These are phyloP conservation scores for Zygosaccharomyces siamensis DNA, from an alignment of 805 yeast species.

Conservation along the genomic window DNA sequence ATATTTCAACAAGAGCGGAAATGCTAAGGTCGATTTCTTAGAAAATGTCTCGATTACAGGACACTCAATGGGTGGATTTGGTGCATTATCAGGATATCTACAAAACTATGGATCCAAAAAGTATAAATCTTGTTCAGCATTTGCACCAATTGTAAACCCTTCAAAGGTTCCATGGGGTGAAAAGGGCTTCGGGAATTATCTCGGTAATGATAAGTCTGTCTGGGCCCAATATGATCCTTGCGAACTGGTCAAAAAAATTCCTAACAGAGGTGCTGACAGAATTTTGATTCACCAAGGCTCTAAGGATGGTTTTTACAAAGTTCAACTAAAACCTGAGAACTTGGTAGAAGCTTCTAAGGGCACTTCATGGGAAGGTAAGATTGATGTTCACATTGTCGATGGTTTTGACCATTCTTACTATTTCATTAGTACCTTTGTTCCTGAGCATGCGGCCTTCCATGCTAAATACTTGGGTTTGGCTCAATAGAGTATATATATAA, in stretches of 20 bases:
- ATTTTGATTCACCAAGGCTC: slow-evolving; percentile 83
- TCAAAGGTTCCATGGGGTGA: slow-evolving; percentile 78
- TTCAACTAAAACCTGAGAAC: slow-evolving; percentile 72
- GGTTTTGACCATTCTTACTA: slow-evolving; percentile 92
- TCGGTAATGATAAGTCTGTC: slow-evolving; percentile 46
- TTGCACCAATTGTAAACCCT: slow-evolving; percentile 88
- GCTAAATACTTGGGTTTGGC: slow-evolving; percentile 53
- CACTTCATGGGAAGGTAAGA: slow-evolving; percentile 53
- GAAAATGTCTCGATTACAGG: slow-evolving; percentile 75
- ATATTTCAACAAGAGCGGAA: slow-evolving; percentile 33
- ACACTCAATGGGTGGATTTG: slow-evolving; percentile 98
- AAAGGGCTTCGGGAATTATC: slow-evolving; percentile 74
- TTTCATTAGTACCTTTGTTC: slow-evolving; percentile 74
- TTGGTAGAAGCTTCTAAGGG: slow-evolving; percentile 54
- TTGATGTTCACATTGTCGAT: slow-evolving; percentile 59
- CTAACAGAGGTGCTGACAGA: slow-evolving; percentile 48
- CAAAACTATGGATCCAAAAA: slow-evolving; percentile 53
- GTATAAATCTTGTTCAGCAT: slow-evolving; percentile 79
- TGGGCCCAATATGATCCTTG: slow-evolving; percentile 89
- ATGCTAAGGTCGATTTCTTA: slow-evolving; percentile 50
- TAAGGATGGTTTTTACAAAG: slow-evolving; percentile 64
- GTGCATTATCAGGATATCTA: slow-evolving; percentile 70
- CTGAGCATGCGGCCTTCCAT: slow-evolving; percentile 81
- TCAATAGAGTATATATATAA: slow-evolving; percentile 5
- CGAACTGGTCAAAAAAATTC: slow-evolving; percentile 48